Conservation (phyloP, 495 filamentous ascomycete species). For the Hypoxylon rickii region DNA sequence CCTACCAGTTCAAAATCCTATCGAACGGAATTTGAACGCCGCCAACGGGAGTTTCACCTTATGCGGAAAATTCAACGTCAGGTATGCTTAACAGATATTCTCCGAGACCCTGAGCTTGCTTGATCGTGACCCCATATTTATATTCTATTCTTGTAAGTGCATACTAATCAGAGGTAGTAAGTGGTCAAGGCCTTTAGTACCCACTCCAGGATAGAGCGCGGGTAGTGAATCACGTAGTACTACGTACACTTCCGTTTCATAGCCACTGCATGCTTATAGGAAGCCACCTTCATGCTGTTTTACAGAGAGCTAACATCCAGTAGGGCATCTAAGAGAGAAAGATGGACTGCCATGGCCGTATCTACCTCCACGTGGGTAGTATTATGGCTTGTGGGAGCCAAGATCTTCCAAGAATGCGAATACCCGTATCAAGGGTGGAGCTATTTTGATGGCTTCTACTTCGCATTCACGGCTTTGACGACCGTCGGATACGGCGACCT, state of each 20-base stretch:
- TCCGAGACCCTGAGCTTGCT: background rate
- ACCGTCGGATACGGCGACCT: conserved; percentile 89
- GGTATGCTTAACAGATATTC: conserved; percentile 3
- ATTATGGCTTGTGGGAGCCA: conserved; percentile 79
- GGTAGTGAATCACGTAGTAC: background rate
- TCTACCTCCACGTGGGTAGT: conserved; percentile 68
- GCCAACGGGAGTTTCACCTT: conserved; percentile 75
- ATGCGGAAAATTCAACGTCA: conserved; percentile 80
- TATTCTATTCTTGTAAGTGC: background rate
- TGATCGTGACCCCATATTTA: background rate
- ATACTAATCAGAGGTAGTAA: conserved; percentile 27
- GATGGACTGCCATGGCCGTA: conserved; percentile 69
- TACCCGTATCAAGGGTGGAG: conserved; percentile 61
- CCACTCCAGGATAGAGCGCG: no score
- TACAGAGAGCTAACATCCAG: conserved; percentile 13
- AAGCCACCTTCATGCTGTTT: background rate
- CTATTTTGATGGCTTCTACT: conserved; percentile 84
- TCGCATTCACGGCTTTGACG: conserved; percentile 74
- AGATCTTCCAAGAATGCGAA: conserved; percentile 63
- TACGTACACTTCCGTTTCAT: background rate
- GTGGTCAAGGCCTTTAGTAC: conserved; percentile 1
- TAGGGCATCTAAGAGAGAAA: conserved; percentile 60
- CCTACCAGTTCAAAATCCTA: background rate
- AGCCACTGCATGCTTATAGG: background rate
- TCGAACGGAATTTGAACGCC: conserved; percentile 59